These are phyloP conservation scores for Stereocaulon alpinum DNA, from an alignment of 495 filamentous ascomycete species.

Conservation along the genomic window DNA sequence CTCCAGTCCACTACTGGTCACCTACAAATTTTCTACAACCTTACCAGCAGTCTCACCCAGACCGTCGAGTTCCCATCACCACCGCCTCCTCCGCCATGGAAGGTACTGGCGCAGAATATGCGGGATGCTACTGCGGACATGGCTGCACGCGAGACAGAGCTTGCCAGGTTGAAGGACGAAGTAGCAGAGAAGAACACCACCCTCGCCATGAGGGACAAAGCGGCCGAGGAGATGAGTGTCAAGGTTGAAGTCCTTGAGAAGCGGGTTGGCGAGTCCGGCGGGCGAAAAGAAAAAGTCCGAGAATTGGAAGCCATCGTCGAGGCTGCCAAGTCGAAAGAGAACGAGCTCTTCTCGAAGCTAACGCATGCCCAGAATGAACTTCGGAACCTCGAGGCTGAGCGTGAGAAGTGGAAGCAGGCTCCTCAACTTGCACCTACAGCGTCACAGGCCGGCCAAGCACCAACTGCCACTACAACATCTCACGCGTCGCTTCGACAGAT, in stretches of 20 bases:
- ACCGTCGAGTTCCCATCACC: slow-evolving; percentile 69
- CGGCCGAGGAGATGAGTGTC: slow-evolving; percentile 62
- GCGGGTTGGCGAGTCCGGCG: slow-evolving; percentile 57
- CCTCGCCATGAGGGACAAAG: slow-evolving; percentile 54
- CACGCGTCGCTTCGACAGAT: slow-evolving; percentile 55
- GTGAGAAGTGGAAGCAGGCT: slow-evolving; percentile 66
- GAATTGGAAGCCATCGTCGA: slow-evolving; percentile 49
- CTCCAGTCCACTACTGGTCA: slow-evolving; percentile 53
- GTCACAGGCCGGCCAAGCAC: slow-evolving; percentile 33
- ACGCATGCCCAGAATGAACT: slow-evolving; percentile 33
- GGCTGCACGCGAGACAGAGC: slow-evolving; percentile 69
- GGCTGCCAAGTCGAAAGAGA: slow-evolving; percentile 45
- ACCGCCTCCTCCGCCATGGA: slow-evolving; percentile 64
- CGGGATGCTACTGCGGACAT: slow-evolving; percentile 67
- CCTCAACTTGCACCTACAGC: slow-evolving; percentile 45
- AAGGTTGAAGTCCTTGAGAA: slow-evolving; percentile 92
- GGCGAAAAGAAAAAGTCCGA: slow-evolving; percentile 41
- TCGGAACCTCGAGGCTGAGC: slow-evolving; percentile 48
- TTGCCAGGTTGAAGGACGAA: slow-evolving; percentile 64
- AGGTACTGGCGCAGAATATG: slow-evolving; percentile 67
- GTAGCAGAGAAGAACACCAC: slow-evolving; percentile 46
- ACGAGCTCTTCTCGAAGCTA: slow-evolving; percentile 36
- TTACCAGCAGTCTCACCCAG: slow-evolving; percentile 64
- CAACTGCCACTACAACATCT: slow-evolving; percentile 38
- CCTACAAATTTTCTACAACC: slow-evolving; percentile 60